Conservation (phyloP, 768 basidiomycete genomes). For the Rhizopogon salebrosus region DNA sequence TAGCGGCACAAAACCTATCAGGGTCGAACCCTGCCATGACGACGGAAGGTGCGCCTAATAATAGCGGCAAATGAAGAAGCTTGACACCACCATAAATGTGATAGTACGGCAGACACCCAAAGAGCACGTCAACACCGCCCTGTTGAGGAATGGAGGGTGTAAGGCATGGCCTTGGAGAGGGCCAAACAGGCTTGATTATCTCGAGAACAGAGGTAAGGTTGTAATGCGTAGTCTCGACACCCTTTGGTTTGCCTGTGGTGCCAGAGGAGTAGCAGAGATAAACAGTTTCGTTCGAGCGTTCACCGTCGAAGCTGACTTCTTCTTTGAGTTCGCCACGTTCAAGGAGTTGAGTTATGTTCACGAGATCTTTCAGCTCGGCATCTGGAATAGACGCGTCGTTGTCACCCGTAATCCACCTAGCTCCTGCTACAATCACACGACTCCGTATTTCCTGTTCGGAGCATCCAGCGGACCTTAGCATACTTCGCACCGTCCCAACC, state of each 20-base stretch:
- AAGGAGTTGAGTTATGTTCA: slow-evolving; percentile 36
- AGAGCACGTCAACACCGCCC: slow-evolving; percentile 37
- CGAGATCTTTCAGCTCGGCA: slow-evolving; percentile 26
- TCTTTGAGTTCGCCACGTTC: slow-evolving; percentile 39
- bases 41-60: slow-evolving; percentile 43
- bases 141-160: slow-evolving; percentile 8
- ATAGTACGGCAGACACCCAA: slow-evolving; percentile 61
- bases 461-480: slow-evolving; percentile 49
- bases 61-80: slow-evolving; percentile 55
- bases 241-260: slow-evolving; percentile 79
- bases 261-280: slow-evolving; percentile 65
- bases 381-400: slow-evolving; percentile 14
- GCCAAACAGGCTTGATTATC: slow-evolving; percentile 44
- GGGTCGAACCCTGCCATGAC: slow-evolving; percentile 73
- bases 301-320: slow-evolving; percentile 54
- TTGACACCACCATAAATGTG: slow-evolving; percentile 57
- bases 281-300: slow-evolving; percentile 50
- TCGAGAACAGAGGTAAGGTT: slow-evolving; percentile 61
- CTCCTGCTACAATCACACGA: slow-evolving; percentile 53
- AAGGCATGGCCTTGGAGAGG: slow-evolving; percentile 27
- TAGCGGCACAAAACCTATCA: slow-evolving; percentile 53
- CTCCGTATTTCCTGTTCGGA: slow-evolving; percentile 41
- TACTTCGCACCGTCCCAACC: slow-evolving; percentile 47
- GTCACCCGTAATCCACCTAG: slow-evolving; percentile 37
- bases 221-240: slow-evolving; percentile 60